Conservation (phyloP, 176 grass and related monocot species). For the Phoenix dactylifera region DNA sequence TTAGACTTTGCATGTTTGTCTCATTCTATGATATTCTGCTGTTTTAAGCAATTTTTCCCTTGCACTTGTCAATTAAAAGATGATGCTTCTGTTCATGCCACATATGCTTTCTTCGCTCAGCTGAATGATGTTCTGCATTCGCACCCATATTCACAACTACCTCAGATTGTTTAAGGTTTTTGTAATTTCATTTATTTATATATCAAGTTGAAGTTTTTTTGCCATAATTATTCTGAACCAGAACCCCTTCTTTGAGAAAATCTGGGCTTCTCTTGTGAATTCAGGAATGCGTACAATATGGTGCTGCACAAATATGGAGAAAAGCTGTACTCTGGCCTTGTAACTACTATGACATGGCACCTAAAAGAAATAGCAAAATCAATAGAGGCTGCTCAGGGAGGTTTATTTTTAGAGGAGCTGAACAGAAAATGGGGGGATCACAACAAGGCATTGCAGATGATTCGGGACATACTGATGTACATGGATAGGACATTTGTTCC, state of each 20-base stretch:
- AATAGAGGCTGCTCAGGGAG: constrained; percentile 69
- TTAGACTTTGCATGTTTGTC: no score
- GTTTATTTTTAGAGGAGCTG: constrained; percentile 80
- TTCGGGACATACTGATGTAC: constrained; percentile 93
- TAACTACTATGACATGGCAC: constrained; percentile 65
- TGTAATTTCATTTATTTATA: no score
- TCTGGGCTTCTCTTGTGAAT: background rate
- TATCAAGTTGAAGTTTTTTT: no score
- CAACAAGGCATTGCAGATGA: constrained; percentile 92
- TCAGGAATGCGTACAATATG: constrained; percentile 97
- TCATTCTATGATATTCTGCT: no score
- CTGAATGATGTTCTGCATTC: no score
- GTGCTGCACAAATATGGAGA: constrained; percentile 93
- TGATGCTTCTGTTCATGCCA: no score
- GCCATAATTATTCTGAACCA: background rate
- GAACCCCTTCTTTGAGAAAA: background rate
- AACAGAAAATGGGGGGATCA: constrained; percentile 82
- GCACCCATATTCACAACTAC: no score
- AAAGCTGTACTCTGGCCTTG: constrained; percentile 67
- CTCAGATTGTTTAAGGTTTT: no score
- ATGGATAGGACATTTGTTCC: constrained; percentile 85
- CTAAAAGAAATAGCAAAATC: constrained; percentile 70
- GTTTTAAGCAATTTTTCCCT: no score
- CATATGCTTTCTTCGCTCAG: no score
- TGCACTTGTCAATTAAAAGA: no score